A percentile compares a stretch with the other conserved stretches of the same genome.
Evolutionary conservation across 768 basidiomycete species (phyloP).

Genomic region (Kwoniella bestiolae): DNA sequence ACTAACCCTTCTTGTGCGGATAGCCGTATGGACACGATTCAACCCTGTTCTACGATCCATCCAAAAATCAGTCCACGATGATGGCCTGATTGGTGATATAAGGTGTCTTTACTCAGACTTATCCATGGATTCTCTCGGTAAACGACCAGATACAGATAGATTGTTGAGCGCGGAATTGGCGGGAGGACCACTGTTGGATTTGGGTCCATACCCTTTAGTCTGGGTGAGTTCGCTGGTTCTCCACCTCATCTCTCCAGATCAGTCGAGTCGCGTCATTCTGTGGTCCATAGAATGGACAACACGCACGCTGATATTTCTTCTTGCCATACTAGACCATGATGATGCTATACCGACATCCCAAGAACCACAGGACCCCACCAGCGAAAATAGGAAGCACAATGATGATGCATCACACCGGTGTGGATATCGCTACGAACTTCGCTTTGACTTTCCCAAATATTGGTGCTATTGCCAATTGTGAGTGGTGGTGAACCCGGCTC

Average conservation of each 20-base stretch:
- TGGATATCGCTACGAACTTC: constrained; percentile 39
- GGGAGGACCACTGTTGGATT: constrained; percentile 56
- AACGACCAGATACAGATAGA: constrained; percentile 43
- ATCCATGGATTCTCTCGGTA: constrained; percentile 43
- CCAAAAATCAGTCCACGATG: constrained; percentile 47
- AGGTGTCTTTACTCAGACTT: constrained; percentile 48
- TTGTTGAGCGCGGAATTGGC: constrained; percentile 51
- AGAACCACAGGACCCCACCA: constrained; percentile 42
- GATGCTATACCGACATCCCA: constrained; percentile 50
- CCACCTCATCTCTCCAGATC: no score
- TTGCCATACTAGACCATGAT: constrained; percentile 26
- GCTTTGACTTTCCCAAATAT: constrained; percentile 41
- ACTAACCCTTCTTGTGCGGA: no score
- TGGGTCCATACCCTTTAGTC: constrained; percentile 49
- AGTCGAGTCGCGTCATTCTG: neutral
- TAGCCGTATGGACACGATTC: constrained; percentile 57
- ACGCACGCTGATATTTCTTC: neutral
- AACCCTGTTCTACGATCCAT: constrained; percentile 50
- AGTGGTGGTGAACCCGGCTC: neutral
- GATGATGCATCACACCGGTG: constrained; percentile 36
- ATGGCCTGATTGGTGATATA: constrained; percentile 51
- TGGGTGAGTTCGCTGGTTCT: constrained; percentile 26
- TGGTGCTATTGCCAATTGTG: constrained; percentile 32
- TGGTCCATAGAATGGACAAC: neutral
- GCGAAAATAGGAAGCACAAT: constrained; percentile 39